Conservation (phyloP, 192 early-diverging fungal species). For the Coemansia umbellata region DNA sequence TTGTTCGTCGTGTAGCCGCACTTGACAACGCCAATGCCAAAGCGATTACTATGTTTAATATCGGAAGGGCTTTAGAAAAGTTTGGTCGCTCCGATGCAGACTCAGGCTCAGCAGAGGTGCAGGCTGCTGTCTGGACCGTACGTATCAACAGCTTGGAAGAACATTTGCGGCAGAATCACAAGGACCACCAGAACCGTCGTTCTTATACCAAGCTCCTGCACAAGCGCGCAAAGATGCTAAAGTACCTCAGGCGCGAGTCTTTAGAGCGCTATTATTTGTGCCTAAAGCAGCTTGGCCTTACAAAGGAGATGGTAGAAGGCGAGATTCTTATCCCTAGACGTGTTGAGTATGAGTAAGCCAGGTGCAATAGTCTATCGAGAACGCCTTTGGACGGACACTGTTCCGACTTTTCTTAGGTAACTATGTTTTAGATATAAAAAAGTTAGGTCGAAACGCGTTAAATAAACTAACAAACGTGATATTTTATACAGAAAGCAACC, state of each 20-base stretch:
- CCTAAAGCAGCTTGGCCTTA: slow-evolving; percentile 66
- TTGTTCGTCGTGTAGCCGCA: slow-evolving; percentile 67
- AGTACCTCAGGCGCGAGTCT: slow-evolving; percentile 77
- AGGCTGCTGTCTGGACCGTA: slow-evolving; percentile 90
- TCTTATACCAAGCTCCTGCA: slow-evolving; percentile 73
- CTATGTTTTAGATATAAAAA: no score
- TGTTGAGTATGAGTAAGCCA: slow-evolving; percentile 12
- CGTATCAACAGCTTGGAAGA: slow-evolving; percentile 81
- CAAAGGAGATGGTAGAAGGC: slow-evolving; percentile 55
- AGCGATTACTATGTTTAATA: slow-evolving; percentile 74
- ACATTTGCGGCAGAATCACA: slow-evolving; percentile 74
- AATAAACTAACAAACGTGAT: no score
- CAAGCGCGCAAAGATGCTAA: slow-evolving; percentile 79
- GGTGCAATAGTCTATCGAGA: no score
- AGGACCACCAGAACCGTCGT: slow-evolving; percentile 90
- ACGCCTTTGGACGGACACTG: no score
- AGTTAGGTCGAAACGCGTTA: no score
- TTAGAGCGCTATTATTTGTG: slow-evolving; percentile 66
- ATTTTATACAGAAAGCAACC: no score
- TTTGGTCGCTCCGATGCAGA: slow-evolving; percentile 78
- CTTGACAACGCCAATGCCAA: slow-evolving; percentile 80
- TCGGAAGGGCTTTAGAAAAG: slow-evolving; percentile 62
- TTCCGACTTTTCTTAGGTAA: no score
- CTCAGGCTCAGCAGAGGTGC: slow-evolving; percentile 90
- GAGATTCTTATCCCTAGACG: slow-evolving; percentile 56